Conservation (phyloP, 768 basidiomycete species). For the Tylopilus felleus region DNA sequence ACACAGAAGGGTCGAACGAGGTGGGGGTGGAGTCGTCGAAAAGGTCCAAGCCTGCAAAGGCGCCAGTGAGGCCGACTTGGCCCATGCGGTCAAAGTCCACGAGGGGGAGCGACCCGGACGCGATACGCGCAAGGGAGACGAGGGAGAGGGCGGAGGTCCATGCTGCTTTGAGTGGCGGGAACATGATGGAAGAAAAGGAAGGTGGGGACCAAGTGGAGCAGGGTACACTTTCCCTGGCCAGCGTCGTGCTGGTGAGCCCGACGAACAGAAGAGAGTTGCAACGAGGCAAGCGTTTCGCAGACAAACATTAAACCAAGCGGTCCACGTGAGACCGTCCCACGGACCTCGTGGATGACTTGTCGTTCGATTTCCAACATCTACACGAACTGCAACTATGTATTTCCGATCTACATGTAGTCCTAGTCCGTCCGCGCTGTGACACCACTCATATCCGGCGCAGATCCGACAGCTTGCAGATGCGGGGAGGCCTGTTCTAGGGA, state of each 20-base stretch:
- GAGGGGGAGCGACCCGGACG: slow-evolving; percentile 45
- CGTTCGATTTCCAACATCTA: slow-evolving; percentile 3
- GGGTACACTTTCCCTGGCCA: slow-evolving; percentile 13
- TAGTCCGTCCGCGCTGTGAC: slow-evolving; percentile 34
- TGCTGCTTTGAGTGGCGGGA: slow-evolving; percentile 1
- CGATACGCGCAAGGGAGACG: slow-evolving; percentile 12
- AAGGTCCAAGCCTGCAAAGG: slow-evolving; percentile 83
- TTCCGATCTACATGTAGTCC: background rate
- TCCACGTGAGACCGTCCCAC: slow-evolving; percentile 25
- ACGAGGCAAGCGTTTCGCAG: background rate
- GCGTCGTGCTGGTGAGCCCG: background rate
- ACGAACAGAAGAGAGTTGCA: background rate
- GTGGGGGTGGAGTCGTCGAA: slow-evolving; percentile 55
- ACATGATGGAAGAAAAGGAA: slow-evolving; percentile 15
- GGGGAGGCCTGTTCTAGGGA: slow-evolving; percentile 58
- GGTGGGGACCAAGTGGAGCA: background rate
- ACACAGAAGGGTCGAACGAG: slow-evolving; percentile 65
- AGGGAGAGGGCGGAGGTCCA: slow-evolving; percentile 29
- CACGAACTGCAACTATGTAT: background rate
- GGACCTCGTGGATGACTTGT: slow-evolving; percentile 2
- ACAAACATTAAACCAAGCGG: slow-evolving; percentile 2
- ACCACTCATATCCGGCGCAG: slow-evolving; percentile 34
- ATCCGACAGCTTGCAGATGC: slow-evolving; percentile 58
- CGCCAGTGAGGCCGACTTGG: slow-evolving; percentile 80
- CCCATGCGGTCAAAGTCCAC: slow-evolving; percentile 86